Evolutionary conservation across 306 rosid species (phyloP), one percentile per base, ranked within the genome.

Genomic region (Mimosa pudica): DNA sequence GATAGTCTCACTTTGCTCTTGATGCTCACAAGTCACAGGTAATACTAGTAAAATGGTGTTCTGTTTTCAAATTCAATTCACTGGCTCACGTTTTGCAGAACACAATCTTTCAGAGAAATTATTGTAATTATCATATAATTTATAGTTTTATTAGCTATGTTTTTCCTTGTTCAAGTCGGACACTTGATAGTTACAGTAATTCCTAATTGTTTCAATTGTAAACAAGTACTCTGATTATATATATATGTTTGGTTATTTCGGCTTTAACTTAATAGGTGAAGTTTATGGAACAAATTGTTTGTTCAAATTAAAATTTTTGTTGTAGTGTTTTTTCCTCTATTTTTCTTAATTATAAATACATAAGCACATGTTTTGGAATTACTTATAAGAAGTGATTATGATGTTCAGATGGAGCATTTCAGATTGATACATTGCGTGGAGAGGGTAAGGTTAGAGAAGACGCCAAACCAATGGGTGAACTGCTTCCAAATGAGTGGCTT

Each of bases 341-440:
- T 48, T 48, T 11, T 48, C 12, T 48, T 11, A 48, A 48, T 2
- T 48, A 48, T 48, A 48, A 48, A 48, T 48, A 48, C 54, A 10
- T 8, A 46, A 2, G 49, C 8, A 3, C 11, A 46, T 46, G 9
- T 46, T 46, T 1, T 52, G 60, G 17, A 52, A 55, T 55, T 55
- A 55, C 17, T 1, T 7, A n/a, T 6, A 2, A 55, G 30, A 10
- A 55, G 35, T 18, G 32, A 7, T 58, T 12, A 3, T 11, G 17
- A 14, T 14, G 33, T 58, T 18, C 86, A 92, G 97, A 85, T 5
- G 6, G 46, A 70, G 4, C 97, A 94, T 86, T 94, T 90, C 71
- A 86, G 66, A 75, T 89, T 92, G 79, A 81, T 94, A 78, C 83
- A 75, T 51, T 94, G 97, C 49, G 87, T 92, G 63, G 98, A 94